Percentiles rank a stretch among this genome's conserved stretches.
Evolutionary conservation across 2,329 filamentous ascomycete species (phyloP).

Genomic region (Aspergillus ochraceus): DNA sequence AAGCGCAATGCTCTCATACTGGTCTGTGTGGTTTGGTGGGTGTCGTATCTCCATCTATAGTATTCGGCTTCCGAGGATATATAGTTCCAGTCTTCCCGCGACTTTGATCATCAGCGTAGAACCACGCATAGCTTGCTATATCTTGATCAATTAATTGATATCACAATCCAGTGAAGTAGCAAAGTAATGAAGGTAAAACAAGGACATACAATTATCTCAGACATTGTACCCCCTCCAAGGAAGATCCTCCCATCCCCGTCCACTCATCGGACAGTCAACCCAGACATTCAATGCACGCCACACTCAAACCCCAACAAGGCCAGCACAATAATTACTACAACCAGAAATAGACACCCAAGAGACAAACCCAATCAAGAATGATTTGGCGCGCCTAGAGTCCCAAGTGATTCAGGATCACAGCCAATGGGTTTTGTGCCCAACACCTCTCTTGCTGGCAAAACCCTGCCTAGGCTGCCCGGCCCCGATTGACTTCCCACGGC

Average conservation of each 20-base stretch:
- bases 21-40: not conserved
- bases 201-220: not conserved
- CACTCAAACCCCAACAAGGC: not conserved
- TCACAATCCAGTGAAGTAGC: no score
- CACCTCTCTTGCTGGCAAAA: no score
- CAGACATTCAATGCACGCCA: not conserved
- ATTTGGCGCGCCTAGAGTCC: not conserved
- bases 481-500: not conserved
- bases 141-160: no score
- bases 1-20: not conserved
- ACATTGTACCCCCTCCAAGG: not conserved
- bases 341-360: not conserved
- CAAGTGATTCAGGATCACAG: not conserved
- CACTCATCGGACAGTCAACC: not conserved
- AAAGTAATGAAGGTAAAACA: no score
- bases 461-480: no score
- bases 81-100: not conserved
- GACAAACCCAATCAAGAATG: not conserved
- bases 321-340: not conserved
- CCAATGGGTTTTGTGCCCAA: not conserved
- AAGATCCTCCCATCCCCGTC: not conserved
- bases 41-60: not conserved
- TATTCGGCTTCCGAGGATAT: not conserved
- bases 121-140: not conserved
- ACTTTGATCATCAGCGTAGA: not conserved